These are phyloP conservation scores for Termitomyces sp. DNA, from an alignment of 1,284 basidiomycete species.

Conservation along the genomic window DNA sequence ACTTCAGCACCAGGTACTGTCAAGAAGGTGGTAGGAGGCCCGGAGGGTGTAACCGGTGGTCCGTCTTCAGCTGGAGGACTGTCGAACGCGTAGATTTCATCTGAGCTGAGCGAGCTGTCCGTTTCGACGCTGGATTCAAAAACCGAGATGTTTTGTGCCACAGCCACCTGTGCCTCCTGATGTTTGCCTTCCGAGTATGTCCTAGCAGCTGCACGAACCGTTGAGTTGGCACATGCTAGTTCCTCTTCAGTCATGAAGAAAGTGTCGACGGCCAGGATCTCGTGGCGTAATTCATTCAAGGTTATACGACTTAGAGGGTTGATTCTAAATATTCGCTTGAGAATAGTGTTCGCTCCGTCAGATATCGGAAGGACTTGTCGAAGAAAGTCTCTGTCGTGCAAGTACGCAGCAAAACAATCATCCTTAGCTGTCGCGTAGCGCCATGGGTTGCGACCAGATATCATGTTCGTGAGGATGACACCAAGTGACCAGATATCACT, in stretches of 20 bases:
- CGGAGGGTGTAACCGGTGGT: slow-evolving; percentile 11
- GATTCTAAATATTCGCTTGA: slow-evolving; percentile 54
- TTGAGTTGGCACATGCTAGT: slow-evolving; percentile 33
- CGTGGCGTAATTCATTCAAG: slow-evolving; percentile 57
- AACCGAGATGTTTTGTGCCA: slow-evolving; percentile 6
- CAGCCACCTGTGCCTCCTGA: slow-evolving; percentile 2
- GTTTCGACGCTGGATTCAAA: slow-evolving; percentile 13
- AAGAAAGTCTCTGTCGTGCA: slow-evolving; percentile 66
- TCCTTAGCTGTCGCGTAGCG: slow-evolving; percentile 68
- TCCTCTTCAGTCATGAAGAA: slow-evolving; percentile 65
- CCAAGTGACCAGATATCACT: slow-evolving; percentile 94
- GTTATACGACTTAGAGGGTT: slow-evolving; percentile 53
- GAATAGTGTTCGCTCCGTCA: slow-evolving; percentile 45
- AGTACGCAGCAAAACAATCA: slow-evolving; percentile 67
- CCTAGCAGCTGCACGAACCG: slow-evolving; percentile 18
- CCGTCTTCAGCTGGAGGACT: slow-evolving; percentile 30
- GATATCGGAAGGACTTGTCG: slow-evolving; percentile 73
- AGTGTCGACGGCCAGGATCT: slow-evolving; percentile 52
- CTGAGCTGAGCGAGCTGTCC: slow-evolving; percentile 24
- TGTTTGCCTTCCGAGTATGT: slow-evolving; percentile 9
- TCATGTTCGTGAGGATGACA: slow-evolving; percentile 80
- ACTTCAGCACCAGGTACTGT: slow-evolving; percentile 7
- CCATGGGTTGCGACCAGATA: slow-evolving; percentile 89
- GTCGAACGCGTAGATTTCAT: slow-evolving; percentile 32
- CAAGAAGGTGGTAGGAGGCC: slow-evolving; percentile 4